Evolutionary conservation across 1,284 basidiomycete genomes (phyloP), one percentile per base, ranked within the genome.

Genomic region (Irpex lacteus): DNA sequence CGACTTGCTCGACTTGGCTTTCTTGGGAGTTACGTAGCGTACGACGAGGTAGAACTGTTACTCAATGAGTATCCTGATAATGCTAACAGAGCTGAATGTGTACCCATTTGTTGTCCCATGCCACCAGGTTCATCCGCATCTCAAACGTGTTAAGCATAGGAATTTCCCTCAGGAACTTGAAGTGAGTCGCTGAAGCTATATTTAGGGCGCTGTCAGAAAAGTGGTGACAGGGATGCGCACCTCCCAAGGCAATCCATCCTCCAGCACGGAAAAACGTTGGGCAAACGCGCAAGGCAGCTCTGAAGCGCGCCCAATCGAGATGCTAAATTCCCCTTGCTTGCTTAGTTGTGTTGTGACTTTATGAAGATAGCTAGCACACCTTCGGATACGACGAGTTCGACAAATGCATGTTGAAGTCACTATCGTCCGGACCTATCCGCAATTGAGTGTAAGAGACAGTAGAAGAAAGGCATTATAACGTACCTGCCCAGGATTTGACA

Each of bases 91-190:
- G 54, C 58, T 18, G 19, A 38, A 19, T 15, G 36, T 11, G 53
- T 8, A 93, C 90, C 94, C 94, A 95, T 85, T 96, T 96, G 59
- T 89, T 80, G 65, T 94, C 94, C 92, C 92, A 96, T 2, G 86
- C 82, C 4, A 79, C 89, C 15, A 91, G 76, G 37, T 76, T 80
- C n/a, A 86, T 75, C 61, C 90, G 82, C 40, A 95, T 83, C 74
- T 93, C 86, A 70, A 93, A 96, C 5, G 75, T 74, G 1, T 83
- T 72, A 13, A 92, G 78, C 57, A 94, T 86, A 0, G 92, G 88
- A 53, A 96, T 94, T 77, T 96, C 94, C 54, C 86, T 85, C 58
- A 93, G 76, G 75, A 90, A 95, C 66, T 84, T 80, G 73, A 85
- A 94, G 73, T 93, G 87, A 0, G 89, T 88, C 1, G 84, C 91